Base-by-base conservation (phyloP, 352 stramenopile species). In the Globisporangium acanthophoron region DNA sequence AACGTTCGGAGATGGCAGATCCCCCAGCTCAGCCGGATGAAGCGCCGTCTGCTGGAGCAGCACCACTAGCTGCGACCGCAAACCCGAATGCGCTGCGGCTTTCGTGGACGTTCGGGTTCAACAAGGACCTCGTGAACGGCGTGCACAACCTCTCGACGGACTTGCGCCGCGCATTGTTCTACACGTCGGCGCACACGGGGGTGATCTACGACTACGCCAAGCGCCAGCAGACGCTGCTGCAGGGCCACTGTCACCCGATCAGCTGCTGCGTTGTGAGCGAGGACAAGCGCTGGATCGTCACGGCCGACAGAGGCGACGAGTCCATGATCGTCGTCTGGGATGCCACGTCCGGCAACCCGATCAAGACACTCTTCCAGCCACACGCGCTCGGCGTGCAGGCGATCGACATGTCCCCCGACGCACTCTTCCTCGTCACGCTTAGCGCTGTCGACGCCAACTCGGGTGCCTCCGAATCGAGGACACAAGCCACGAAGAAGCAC, bases 281-380 rank as follows among this genome's bases (percentile, higher is more conserved):
- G 35, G 88, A 97, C 74, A 97, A 97, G 71, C 85, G 88, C 21
- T 97, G 87, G 87, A 90, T 98, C 57, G 89, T 94, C 45, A 98
- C 91, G 40, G 90, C 86, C 13, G 92, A 97, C 53, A 67, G 71
- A 3, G 91, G 91, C 0, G 47, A 64, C 6, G 89, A 98, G 60
- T 91, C 83, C 21, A 94, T 97, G 77, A 75, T 98, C 27, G 90
- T 98, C 8, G 80, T 98, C 15, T 98, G 92, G 91, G 91, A 98
- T 54, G 67, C 78, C 1, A 59, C 66, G 18, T 87, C 87, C 0
- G 85, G 82, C 8, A 85, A 89, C 40, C 92, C 92, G 35, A 92
- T 97, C 65, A 95, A 95, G 65, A 97, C 87, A 40, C 92, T 97
- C 52, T 94, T 95, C 59, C 84, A 85, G 48, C 88, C 90, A 7